These are phyloP conservation scores for Russula sp. DNA, from an alignment of 768 basidiomycete species.

Conservation along the genomic window DNA sequence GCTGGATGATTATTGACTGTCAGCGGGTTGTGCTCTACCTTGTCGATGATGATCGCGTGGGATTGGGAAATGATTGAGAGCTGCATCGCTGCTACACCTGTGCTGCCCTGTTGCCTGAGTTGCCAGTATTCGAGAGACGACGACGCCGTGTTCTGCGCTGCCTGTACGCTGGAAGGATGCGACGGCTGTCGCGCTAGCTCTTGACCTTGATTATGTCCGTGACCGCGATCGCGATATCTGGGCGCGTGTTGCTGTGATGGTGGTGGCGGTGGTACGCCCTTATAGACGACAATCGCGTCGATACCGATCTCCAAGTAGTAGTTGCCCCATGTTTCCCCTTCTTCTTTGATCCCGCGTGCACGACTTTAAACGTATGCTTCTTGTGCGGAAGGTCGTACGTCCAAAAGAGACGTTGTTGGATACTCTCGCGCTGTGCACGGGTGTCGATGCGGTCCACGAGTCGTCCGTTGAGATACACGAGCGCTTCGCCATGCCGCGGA, in stretches of 20 bases:
- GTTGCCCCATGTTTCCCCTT: constrained; percentile 35
- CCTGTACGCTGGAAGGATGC: constrained; percentile 11
- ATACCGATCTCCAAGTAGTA: constrained; percentile 44
- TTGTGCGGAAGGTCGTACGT: constrained; percentile 49
- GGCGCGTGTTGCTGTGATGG: constrained; percentile 5
- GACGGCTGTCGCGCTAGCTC: constrained; percentile 28
- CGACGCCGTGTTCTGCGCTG: constrained; percentile 11
- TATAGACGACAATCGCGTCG: constrained; percentile 66
- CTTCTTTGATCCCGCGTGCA: constrained; percentile 50
- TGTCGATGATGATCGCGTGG: constrained; percentile 75
- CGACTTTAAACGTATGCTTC: constrained; percentile 61
- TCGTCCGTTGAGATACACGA: constrained; percentile 58
- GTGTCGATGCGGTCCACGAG: constrained; percentile 47
- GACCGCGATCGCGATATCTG: neutral
- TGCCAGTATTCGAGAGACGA: constrained; percentile 45
- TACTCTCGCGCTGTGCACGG: constrained; percentile 39
- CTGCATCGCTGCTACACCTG: constrained; percentile 80
- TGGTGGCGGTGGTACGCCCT: constrained; percentile 33
- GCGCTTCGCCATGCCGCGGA: constrained; percentile 51
- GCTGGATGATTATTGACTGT: constrained; percentile 66
- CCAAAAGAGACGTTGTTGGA: constrained; percentile 67
- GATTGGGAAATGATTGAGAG: constrained; percentile 62
- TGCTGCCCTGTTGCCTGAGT: constrained; percentile 60
- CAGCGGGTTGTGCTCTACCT: constrained; percentile 82
- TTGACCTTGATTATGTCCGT: constrained; percentile 15